Conservation (phyloP, 2,329 filamentous ascomycete genomes). For the Penicillium sp. region DNA sequence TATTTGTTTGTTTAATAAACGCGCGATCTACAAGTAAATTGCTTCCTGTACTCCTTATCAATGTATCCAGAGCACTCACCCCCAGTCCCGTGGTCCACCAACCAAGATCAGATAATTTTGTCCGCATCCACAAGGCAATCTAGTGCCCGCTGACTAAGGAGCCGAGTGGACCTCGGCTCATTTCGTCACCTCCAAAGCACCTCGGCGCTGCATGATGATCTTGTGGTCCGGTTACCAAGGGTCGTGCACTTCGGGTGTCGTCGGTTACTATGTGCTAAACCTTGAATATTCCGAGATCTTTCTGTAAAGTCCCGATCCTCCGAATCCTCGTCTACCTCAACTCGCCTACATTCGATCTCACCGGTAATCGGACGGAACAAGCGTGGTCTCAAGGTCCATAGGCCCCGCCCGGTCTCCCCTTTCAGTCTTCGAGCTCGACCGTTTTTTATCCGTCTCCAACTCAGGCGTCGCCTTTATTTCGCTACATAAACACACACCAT, state of each 20-base stretch:
- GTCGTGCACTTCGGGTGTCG: slow-evolving; percentile 21
- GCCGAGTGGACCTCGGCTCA: slow-evolving; percentile 34
- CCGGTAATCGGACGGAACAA: slow-evolving; percentile 18
- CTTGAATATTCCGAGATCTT: slow-evolving; percentile 1
- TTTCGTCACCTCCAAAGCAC: slow-evolving; percentile 31
- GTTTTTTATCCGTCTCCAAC: slow-evolving; percentile 10
- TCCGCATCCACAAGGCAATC: neutral
- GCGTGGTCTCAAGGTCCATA: slow-evolving; percentile 6
- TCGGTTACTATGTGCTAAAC: slow-evolving; percentile 19
- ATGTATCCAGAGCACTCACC: neutral
- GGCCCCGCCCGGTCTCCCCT: slow-evolving; percentile 24
- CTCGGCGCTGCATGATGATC: slow-evolving; percentile 28
- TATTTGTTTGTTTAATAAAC: neutral
- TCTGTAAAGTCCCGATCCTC: neutral
- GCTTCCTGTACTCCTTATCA: neutral
- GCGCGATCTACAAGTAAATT: neutral
- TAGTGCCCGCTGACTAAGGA: neutral
- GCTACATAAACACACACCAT: slow-evolving; percentile 35
- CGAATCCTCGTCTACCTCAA: neutral
- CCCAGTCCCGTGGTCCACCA: neutral
- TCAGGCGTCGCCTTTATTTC: slow-evolving; percentile 1
- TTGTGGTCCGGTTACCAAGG: slow-evolving; percentile 13
- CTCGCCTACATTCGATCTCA: neutral
- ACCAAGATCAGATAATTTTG: neutral
- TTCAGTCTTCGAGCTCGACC: slow-evolving; percentile 9